A percentile compares a stretch with the other conserved stretches of the same genome.
Conservation (phyloP, 805 yeast species). For the Metschnikowia lochheadii region DNA sequence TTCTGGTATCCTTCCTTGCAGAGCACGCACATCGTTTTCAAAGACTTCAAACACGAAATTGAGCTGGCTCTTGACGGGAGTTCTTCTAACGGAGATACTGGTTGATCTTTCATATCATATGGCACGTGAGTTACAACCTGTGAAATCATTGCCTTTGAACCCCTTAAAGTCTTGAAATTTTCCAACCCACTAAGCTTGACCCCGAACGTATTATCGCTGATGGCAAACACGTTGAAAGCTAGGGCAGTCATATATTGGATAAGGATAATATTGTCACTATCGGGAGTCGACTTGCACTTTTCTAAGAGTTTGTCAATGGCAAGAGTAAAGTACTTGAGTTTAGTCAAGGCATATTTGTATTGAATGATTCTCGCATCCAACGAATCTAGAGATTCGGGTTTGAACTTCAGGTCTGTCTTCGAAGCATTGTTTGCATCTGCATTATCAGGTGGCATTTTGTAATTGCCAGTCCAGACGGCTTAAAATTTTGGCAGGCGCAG, state of each 20-base stretch:
- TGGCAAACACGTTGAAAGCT: slow-evolving; percentile 31
- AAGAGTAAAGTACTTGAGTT: slow-evolving; percentile 35
- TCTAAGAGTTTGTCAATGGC: slow-evolving; percentile 11
- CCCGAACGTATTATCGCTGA: slow-evolving; percentile 32
- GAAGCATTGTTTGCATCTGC: background rate
- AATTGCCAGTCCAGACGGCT: background rate
- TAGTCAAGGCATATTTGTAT: slow-evolving; percentile 50
- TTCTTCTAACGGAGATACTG: slow-evolving; percentile 27
- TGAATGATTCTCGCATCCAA: slow-evolving; percentile 57
- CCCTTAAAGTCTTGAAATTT: slow-evolving; percentile 25
- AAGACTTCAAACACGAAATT: slow-evolving; percentile 22
- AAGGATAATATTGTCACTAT: slow-evolving; percentile 19
- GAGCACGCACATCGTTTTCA: slow-evolving; percentile 24
- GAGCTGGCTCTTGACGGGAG: slow-evolving; percentile 26
- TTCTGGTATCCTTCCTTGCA: slow-evolving; percentile 38
- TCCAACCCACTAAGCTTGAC: slow-evolving; percentile 27
- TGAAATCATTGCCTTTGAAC: slow-evolving; percentile 25
- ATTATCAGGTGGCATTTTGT: background rate
- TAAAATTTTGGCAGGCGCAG: background rate
- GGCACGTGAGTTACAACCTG: slow-evolving; percentile 37
- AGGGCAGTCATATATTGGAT: slow-evolving; percentile 34
- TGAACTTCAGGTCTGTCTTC: background rate
- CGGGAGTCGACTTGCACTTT: background rate
- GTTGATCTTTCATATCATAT: slow-evolving; percentile 35
- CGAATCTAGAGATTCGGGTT: slow-evolving; percentile 26